Conservation (phyloP, 1,139 yeast genomes). For the Geotrichum aggregatum region DNA sequence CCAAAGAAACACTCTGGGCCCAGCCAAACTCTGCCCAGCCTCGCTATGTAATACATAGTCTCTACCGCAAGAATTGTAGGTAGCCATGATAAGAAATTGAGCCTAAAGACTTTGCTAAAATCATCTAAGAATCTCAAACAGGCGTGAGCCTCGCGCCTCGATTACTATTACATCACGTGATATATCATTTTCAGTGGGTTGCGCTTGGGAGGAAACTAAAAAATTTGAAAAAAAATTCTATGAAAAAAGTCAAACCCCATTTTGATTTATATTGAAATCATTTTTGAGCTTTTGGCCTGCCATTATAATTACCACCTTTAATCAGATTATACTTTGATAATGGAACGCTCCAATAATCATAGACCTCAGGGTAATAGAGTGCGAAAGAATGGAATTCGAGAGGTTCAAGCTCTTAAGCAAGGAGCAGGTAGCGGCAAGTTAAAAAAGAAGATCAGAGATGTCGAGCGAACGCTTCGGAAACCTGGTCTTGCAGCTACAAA, state of each 20-base stretch:
- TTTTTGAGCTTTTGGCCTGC: neutral
- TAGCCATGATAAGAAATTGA: too few species aligned
- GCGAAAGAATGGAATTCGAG: conserved; percentile 9
- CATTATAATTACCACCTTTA: neutral
- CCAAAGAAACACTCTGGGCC: too few species aligned
- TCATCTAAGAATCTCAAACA: too few species aligned
- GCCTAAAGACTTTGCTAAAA: too few species aligned
- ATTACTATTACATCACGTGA: neutral
- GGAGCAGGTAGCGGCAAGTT: conserved; percentile 36
- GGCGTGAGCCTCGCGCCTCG: neutral
- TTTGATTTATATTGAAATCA: too few species aligned
- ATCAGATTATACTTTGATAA: neutral
- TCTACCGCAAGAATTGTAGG: too few species aligned
- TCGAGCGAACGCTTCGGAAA: conserved; percentile 57
- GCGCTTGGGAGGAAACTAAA: neutral
- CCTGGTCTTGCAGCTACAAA: conserved; percentile 64
- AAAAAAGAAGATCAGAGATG: conserved; percentile 82
- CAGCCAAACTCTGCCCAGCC: too few species aligned
- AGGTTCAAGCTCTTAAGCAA: conserved; percentile 16
- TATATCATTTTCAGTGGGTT: too few species aligned
- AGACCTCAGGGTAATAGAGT: conserved; percentile 3
- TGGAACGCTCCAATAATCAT: neutral
- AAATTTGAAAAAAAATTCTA: neutral
- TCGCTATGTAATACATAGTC: too few species aligned
- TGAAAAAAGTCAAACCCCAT: neutral